Base-by-base conservation (phyloP, 805 yeast species). In the Pichia cephalocereana region DNA sequence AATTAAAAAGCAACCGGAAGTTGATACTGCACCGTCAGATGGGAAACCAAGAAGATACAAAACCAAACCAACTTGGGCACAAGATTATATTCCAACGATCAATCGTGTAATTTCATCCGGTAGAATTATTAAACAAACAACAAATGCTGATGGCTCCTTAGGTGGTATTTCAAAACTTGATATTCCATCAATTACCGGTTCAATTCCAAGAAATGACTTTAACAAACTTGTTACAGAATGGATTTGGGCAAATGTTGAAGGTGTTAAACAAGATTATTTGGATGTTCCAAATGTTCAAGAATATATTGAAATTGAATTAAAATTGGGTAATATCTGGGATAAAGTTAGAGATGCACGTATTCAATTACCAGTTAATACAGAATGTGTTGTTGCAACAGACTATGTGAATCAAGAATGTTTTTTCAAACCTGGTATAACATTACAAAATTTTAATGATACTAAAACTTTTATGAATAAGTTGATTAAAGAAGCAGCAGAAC, bases 161-260 rank as follows among this genome's bases (percentile, higher is more conserved):
- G 44, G 44, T 43, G 50, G 45, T 30, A 46, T 56, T 38, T 55
- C 62, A 1, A 60, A 62, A 45, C 47, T 61, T 43, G 34, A 56
- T 4, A 53, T 58, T 9, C 65, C 77, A 44, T 77, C 88, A 40
- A 74, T 87, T 17, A 81, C 88, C 0, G 90, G 89, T 6, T 74
- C 84, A 0, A 80, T 80, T 41, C 93, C 93, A 1, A 77, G 86
- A 43, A 88, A 87, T 58, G 91, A 87, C 57, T 70, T 86, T 50
- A 84, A 90, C 7, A 78, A 90, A 59, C 79, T 86, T 34, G 79
- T 90, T 8, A 84, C 93, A 23, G 87, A 83, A 56, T 90, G 97
- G 97, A 74, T 90, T 9, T 89, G 84, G 71, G 89, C 95, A 18
- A 83, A 86, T 53, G 71, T 88, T 43, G 73, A 74, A 41, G 86